phyloP scores from a whole-genome alignment of 805 yeast genomes.

The Wickerhamiella kazuoi region DNA sequence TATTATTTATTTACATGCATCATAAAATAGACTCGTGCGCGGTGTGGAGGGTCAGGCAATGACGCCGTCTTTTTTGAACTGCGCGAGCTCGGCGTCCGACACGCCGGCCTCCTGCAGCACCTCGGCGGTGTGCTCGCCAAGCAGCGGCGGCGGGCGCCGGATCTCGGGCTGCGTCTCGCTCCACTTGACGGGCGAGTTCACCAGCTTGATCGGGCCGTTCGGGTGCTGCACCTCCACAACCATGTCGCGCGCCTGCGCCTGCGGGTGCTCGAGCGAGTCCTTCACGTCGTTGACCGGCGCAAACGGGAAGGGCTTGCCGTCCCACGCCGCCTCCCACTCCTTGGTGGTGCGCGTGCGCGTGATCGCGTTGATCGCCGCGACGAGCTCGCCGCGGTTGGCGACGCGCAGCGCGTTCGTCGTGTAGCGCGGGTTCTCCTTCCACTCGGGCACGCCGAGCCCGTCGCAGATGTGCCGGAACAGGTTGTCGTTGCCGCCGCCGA shows the following conservation, averaged over 20 bases:
- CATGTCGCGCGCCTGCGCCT: constrained; percentile 24
- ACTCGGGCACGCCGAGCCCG: constrained; percentile 21
- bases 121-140: constrained; percentile 25
- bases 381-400: constrained; percentile 19
- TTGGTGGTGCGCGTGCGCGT: constrained; percentile 19
- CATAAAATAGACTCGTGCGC: too few species aligned
- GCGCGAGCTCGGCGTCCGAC: constrained; percentile 12
- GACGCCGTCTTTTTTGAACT: constrained; percentile 16
- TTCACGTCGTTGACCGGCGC: constrained; percentile 27
- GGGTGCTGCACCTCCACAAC: constrained; percentile 22
- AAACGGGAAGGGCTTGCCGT: constrained; percentile 21
- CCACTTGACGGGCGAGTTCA: constrained; percentile 25
- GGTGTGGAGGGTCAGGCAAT: constrained; percentile 10
- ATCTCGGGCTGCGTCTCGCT: constrained; percentile 21
- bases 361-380: constrained; percentile 18
- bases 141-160: constrained; percentile 22
- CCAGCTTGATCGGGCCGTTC: constrained; percentile 21
- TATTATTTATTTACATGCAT: too few species aligned
- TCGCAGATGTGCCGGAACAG: constrained; percentile 21
- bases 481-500: constrained; percentile 28
- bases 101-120: constrained; percentile 17
- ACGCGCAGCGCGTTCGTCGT: constrained; percentile 24
- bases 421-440: constrained; percentile 22
- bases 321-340: constrained; percentile 23
- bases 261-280: constrained; percentile 22